Evolutionary conservation across 2,329 filamentous ascomycete genomes (phyloP).

Genomic region (Lomentospora prolificans): DNA sequence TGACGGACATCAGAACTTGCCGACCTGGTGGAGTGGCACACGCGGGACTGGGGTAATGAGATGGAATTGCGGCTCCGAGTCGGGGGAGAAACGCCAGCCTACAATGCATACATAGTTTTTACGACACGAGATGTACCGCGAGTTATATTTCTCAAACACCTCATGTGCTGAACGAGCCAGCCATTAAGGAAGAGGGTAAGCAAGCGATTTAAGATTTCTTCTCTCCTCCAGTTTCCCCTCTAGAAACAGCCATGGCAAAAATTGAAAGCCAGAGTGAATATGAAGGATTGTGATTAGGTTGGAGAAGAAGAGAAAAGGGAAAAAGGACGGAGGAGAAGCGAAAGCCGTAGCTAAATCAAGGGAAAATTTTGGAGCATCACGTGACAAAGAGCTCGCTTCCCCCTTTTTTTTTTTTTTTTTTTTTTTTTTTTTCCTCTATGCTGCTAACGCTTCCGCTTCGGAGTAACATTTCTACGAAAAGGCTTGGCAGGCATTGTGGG

Average conservation of each 20-base stretch:
- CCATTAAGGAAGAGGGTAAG: constrained; percentile 33
- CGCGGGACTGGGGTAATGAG: too few relatives aligned
- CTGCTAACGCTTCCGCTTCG: too few relatives aligned
- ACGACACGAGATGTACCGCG: constrained; percentile 18
- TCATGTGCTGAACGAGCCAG: constrained; percentile 10
- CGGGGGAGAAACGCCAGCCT: too few relatives aligned
- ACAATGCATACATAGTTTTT: too few relatives aligned
- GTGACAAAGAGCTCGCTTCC: too few relatives aligned
- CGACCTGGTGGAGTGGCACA: too few relatives aligned
- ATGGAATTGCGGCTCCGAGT: too few relatives aligned
- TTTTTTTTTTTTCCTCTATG: too few relatives aligned
- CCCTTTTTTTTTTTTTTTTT: too few relatives aligned
- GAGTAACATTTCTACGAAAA: background rate
- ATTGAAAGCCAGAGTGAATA: constrained; percentile 59
- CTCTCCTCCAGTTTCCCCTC: constrained; percentile 69
- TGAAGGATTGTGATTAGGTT: constrained; percentile 32
- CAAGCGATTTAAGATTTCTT: constrained; percentile 22
- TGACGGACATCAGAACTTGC: too few relatives aligned
- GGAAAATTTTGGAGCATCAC: background rate
- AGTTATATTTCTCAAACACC: constrained; percentile 24
- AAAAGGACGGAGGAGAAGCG: constrained; percentile 8
- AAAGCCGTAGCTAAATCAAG: background rate
- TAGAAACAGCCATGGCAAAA: constrained; percentile 38
- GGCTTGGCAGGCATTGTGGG: too few relatives aligned
- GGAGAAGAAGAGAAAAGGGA: constrained; percentile 21